phyloP scores from a whole-genome alignment of 2,329 filamentous ascomycete species.

The Beauveria brongniartii region DNA sequence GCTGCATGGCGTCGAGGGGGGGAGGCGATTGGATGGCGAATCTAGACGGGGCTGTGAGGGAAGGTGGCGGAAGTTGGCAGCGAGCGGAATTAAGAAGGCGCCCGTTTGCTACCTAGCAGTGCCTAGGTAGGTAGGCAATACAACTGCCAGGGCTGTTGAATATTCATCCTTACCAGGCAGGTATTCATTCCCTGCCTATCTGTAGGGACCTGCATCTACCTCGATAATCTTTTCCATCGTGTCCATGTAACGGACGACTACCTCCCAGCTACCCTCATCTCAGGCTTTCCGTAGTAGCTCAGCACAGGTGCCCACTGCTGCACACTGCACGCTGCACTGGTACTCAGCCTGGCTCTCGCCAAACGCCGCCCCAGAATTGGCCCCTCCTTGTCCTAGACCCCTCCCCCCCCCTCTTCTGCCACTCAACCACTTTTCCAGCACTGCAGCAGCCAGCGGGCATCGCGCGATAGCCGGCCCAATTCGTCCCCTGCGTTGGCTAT shows the following conservation, averaged over 20 bases:
- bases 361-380: neutral
- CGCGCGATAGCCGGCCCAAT: slow-evolving; percentile 4
- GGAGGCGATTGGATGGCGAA: neutral
- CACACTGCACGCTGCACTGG: neutral
- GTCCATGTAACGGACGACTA: no score
- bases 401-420: neutral
- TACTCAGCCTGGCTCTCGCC: slow-evolving; percentile 4
- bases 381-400: neutral
- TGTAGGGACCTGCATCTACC: no score
- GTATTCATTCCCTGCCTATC: neutral
- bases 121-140: no score
- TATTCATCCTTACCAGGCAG: neutral
- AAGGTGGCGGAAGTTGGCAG: neutral
- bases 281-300: neutral
- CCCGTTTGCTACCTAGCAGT: no score
- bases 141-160: neutral
- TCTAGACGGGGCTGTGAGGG: neutral
- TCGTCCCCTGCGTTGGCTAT: neutral
- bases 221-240: no score
- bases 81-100: no score
- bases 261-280: no score
- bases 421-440: neutral
- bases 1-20: neutral
- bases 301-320: neutral
- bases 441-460: neutral